phyloP scores from a whole-genome alignment of 1,284 basidiomycete species.

The Anthracocystis panici-leucophaei region DNA sequence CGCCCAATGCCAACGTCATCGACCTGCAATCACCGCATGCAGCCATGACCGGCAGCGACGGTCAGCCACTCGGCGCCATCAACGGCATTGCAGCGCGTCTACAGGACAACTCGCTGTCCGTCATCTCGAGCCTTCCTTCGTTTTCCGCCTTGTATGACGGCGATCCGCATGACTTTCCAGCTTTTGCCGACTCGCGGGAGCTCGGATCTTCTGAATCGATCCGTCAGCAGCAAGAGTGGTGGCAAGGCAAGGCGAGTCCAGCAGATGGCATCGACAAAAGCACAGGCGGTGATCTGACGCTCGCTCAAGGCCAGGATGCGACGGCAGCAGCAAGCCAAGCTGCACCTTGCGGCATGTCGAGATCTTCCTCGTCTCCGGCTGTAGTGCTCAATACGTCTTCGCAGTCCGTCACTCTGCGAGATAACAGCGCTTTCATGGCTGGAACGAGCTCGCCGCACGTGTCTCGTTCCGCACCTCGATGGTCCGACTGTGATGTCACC shows the following conservation, averaged over 20 bases:
- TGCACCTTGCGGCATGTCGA: conserved; percentile 15
- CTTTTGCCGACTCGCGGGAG: conserved; percentile 57
- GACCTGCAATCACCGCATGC: conserved; percentile 24
- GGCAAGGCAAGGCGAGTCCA: conserved; percentile 10
- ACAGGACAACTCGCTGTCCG: conserved; percentile 40
- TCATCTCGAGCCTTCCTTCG: conserved; percentile 53
- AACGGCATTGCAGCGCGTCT: conserved; percentile 17
- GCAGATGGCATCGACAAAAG: neutral
- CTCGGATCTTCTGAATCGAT: conserved; percentile 21
- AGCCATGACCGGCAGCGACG: neutral
- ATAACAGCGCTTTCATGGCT: conserved; percentile 9
- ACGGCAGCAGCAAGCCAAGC: neutral
- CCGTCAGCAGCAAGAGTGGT: conserved; percentile 27
- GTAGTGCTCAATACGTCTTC: conserved; percentile 26
- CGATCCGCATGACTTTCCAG: conserved; percentile 62
- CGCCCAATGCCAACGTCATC: conserved; percentile 47
- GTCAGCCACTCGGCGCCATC: conserved; percentile 1
- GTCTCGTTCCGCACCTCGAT: conserved; percentile 32
- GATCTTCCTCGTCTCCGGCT: conserved; percentile 39
- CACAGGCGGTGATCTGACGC: neutral
- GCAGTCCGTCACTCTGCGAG: conserved; percentile 9
- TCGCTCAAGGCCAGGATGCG: neutral
- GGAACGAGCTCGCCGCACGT: conserved; percentile 20
- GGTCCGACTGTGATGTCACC: conserved; percentile 57
- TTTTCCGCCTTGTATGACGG: conserved; percentile 63